A percentile compares a stretch with the other conserved stretches of the same genome.
These are phyloP conservation scores for Cryptosporidium andersoni DNA, from an alignment of 169 alveolate species.

Conservation along the genomic window DNA sequence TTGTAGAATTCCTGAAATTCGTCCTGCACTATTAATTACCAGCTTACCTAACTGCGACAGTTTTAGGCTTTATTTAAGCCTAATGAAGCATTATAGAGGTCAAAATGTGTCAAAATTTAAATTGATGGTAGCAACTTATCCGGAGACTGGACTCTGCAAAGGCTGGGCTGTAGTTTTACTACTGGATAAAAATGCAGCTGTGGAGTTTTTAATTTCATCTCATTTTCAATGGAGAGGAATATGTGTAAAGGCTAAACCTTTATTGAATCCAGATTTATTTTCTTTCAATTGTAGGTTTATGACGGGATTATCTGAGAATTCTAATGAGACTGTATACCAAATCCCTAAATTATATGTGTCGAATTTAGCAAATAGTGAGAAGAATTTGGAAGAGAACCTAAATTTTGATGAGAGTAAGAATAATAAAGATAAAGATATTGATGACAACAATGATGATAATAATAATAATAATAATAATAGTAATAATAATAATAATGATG, in stretches of 20 bases:
- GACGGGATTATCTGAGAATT: neutral
- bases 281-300: neutral
- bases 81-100: neutral
- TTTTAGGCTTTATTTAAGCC: neutral
- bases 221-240: neutral
- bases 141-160: neutral
- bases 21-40: neutral
- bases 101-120: neutral
- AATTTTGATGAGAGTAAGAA: no score
- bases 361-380: no score
- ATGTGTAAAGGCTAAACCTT: neutral
- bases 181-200: neutral
- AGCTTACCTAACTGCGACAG: neutral
- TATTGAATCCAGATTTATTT: neutral
- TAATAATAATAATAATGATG: no score
- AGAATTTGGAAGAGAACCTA: no score
- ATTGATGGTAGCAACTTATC: neutral
- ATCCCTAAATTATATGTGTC: no score
- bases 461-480: no score
- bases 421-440: no score
- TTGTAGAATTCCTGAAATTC: neutral
- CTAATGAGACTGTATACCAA: no score
- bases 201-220: neutral
- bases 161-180: neutral
- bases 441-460: no score